Evolutionary conservation across 371 early-diverging fungal species (phyloP).

Genomic region (Sporodiniella umbellata): DNA sequence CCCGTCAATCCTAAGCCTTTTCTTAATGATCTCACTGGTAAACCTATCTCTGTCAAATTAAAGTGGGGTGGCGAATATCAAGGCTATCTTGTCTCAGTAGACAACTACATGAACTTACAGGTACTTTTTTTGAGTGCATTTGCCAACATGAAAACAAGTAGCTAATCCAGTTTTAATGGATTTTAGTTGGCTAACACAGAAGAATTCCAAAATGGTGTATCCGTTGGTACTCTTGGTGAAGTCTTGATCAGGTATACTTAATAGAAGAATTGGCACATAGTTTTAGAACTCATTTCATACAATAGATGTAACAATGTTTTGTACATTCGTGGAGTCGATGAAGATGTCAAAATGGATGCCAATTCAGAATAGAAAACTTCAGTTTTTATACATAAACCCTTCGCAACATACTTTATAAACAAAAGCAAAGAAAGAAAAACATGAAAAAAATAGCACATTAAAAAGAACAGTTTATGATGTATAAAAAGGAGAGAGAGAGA

Average conservation of each 20-base stretch:
- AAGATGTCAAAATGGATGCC: constrained; percentile 34
- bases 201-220: constrained; percentile 91
- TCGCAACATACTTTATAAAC: background rate
- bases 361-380: background rate
- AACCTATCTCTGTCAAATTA: constrained; percentile 87
- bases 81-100: constrained; percentile 87
- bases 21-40: constrained; percentile 88
- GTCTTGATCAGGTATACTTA: constrained; percentile 84
- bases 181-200: constrained; percentile 87
- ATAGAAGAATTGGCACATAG: no score
- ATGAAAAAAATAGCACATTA: no score
- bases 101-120: constrained; percentile 98
- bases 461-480: background rate
- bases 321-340: constrained; percentile 74
- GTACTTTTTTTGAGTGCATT: constrained; percentile 36
- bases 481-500: constrained; percentile 1
- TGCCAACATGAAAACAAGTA: no score
- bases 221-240: constrained; percentile 88
- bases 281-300: background rate
- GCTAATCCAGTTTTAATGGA: background rate
- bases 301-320: constrained; percentile 86
- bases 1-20: constrained; percentile 98
- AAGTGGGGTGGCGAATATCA: constrained; percentile 99
- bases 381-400: constrained; percentile 1
- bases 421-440: background rate